These are phyloP conservation scores for Rhynchospora breviuscula DNA, from an alignment of 176 grass and related monocot genomes.

Conservation along the genomic window DNA sequence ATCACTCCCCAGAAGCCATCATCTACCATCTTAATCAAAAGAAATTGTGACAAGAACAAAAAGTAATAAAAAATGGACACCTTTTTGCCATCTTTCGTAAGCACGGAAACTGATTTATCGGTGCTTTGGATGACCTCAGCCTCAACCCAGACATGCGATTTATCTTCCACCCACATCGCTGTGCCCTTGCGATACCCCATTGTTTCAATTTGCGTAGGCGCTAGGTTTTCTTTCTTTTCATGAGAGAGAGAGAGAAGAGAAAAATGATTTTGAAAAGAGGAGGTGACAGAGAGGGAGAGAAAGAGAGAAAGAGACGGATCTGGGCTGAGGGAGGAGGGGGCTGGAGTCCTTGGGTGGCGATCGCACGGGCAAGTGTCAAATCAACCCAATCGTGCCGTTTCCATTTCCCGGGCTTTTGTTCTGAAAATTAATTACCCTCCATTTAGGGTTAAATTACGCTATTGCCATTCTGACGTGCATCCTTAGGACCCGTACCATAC, in stretches of 20 bases:
- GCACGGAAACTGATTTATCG: conserved; percentile 24
- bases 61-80: conserved; percentile 7
- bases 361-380: not conserved
- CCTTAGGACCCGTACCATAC: not conserved
- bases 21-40: conserved; percentile 19
- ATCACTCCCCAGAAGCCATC: no score
- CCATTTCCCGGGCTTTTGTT: conserved; percentile 21
- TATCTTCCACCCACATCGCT: conserved; percentile 61
- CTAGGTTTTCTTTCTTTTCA: not conserved
- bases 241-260: conserved; percentile 4
- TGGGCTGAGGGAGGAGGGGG: conserved; percentile 1
- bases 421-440: not conserved
- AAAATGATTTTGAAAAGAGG: not conserved
- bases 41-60: not conserved
- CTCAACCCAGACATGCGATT: conserved; percentile 43
- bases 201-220: not conserved
- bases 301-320: conserved; percentile 21
- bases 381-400: not conserved
- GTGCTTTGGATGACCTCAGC: conserved; percentile 43
- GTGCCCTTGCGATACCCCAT: conserved; percentile 35
- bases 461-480: not conserved
- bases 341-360: conserved; percentile 4
- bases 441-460: not conserved
- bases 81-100: conserved; percentile 33
- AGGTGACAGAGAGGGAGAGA: conserved; percentile 9